These are phyloP conservation scores for Lentinula boryana DNA, from an alignment of 768 basidiomycete species.

Conservation along the genomic window DNA sequence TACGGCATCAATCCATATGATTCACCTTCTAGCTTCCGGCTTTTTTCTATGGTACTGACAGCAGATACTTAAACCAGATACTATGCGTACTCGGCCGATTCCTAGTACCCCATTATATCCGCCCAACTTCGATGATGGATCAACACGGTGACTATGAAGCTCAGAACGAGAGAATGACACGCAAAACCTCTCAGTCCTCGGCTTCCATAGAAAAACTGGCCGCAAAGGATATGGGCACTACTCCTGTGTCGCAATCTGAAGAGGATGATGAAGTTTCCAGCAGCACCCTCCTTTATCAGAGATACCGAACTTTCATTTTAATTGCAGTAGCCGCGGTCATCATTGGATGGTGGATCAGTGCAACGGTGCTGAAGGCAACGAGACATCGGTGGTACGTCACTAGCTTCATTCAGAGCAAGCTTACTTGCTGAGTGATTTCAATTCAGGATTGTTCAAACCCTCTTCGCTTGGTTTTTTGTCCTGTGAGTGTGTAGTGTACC, in stretches of 20 bases:
- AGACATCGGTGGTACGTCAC: conserved; percentile 64
- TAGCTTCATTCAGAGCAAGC: neutral
- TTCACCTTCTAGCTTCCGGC: neutral
- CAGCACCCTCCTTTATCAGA: conserved; percentile 10
- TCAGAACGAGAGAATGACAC: neutral
- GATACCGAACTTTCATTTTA: conserved; percentile 40
- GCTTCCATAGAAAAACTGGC: neutral
- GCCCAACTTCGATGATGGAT: neutral
- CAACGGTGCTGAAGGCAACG: conserved; percentile 62
- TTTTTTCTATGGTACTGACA: neutral
- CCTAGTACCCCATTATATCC: neutral
- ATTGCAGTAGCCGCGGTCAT: conserved; percentile 52
- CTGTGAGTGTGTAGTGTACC: conserved; percentile 34
- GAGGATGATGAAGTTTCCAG: conserved; percentile 7
- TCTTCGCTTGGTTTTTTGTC: conserved; percentile 83
- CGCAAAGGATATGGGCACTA: neutral
- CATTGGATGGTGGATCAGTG: conserved; percentile 82
- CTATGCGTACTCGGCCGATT: neutral
- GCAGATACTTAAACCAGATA: neutral
- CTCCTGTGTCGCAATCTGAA: neutral
- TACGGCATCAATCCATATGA: neutral
- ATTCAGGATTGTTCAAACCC: conserved; percentile 68
- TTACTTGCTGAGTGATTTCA: conserved; percentile 7
- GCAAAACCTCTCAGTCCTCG: neutral
- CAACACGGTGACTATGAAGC: neutral